phyloP scores from a whole-genome alignment of 768 basidiomycete species.

The Podaxis rugospora region DNA sequence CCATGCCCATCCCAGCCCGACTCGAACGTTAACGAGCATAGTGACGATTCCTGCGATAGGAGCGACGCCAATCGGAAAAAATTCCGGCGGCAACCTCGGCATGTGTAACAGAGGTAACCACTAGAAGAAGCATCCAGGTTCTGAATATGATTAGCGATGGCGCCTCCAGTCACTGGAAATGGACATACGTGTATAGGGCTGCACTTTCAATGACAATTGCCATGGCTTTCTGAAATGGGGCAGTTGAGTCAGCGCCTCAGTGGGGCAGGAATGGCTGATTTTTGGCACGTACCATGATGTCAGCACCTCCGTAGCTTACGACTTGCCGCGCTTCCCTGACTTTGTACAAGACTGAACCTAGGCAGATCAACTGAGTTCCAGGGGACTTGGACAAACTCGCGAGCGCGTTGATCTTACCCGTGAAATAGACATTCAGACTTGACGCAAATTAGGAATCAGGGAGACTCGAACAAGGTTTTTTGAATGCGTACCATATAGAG shows the following conservation, averaged over 20 bases:
- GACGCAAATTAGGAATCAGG: too few relatives aligned
- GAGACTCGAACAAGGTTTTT: neutral
- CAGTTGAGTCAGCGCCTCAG: neutral
- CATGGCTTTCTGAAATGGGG: neutral
- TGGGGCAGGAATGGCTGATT: neutral
- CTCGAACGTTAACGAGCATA: constrained; percentile 17
- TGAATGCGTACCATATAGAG: neutral
- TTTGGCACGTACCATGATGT: neutral
- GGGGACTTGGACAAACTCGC: neutral
- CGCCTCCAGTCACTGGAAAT: neutral
- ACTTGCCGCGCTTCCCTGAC: neutral
- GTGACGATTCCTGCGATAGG: constrained; percentile 13
- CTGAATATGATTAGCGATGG: neutral
- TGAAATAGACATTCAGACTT: constrained; percentile 4
- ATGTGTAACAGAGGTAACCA: neutral
- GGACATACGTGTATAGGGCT: constrained; percentile 13
- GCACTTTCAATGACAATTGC: constrained; percentile 15
- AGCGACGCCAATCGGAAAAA: constrained; percentile 7
- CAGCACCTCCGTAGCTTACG: neutral
- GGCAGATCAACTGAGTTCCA: neutral
- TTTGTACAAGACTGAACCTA: neutral
- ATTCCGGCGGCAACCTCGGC: neutral
- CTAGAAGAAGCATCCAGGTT: neutral
- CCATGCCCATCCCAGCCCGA: constrained; percentile 13
- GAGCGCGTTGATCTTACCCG: neutral